A percentile compares a stretch with the other conserved stretches of the same genome.
Evolutionary conservation across 805 yeast genomes (phyloP).

Genomic region (Nakazawaea siamensis): DNA sequence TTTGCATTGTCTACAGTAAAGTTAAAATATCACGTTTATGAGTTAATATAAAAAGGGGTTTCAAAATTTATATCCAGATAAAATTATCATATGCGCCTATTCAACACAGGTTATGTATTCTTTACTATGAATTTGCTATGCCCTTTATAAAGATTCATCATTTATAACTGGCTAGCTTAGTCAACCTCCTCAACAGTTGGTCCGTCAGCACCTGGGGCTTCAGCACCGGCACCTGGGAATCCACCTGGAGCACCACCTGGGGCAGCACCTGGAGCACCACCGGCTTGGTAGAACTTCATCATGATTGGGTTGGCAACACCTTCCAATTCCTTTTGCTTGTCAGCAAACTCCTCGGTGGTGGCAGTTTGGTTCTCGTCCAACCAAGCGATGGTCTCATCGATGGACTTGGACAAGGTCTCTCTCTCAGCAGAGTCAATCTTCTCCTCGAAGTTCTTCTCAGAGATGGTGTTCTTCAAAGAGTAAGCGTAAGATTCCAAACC

Average conservation of each 20-base stretch:
- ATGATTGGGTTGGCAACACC: slow-evolving; percentile 92
- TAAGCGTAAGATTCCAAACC: slow-evolving; percentile 92
- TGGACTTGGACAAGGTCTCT: slow-evolving; percentile 65
- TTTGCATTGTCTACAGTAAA: too few relatives aligned
- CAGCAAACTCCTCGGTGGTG: slow-evolving; percentile 83
- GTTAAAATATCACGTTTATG: too few relatives aligned
- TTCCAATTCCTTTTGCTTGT: slow-evolving; percentile 94
- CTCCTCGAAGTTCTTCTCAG: slow-evolving; percentile 72
- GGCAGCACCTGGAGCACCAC: slow-evolving; percentile 73
- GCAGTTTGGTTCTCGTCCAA: slow-evolving; percentile 92
- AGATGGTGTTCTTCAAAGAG: slow-evolving; percentile 78
- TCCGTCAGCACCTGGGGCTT: slow-evolving; percentile 39
- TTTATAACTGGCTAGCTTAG: too few relatives aligned
- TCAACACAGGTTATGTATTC: neutral
- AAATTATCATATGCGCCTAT: slow-evolving; percentile 1
- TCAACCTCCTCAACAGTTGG: slow-evolving; percentile 66
- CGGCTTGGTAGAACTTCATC: slow-evolving; percentile 94
- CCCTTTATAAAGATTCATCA: neutral
- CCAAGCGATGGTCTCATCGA: slow-evolving; percentile 84
- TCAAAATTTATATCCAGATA: slow-evolving; percentile 8
- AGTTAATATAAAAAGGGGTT: too few relatives aligned
- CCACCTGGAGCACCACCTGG: slow-evolving; percentile 52
- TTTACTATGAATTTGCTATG: too few relatives aligned
- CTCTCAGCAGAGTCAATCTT: slow-evolving; percentile 45
- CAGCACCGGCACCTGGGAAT: slow-evolving; percentile 55